Evolutionary conservation across 2,329 filamentous ascomycete species (phyloP).

Genomic region (Fusarium sp.): DNA sequence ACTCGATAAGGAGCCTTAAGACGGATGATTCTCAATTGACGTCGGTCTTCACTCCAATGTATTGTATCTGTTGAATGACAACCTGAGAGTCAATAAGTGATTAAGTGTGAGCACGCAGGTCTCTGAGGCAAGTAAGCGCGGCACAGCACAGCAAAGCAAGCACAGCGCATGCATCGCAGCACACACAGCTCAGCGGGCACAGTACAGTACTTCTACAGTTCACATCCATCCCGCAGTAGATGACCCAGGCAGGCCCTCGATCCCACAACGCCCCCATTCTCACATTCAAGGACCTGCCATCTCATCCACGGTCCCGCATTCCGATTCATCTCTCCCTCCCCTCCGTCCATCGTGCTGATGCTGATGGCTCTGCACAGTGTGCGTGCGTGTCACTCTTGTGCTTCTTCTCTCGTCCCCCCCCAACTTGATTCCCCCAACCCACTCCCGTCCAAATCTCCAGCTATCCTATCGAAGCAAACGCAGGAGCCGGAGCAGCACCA

Average conservation of each 20-base stretch:
- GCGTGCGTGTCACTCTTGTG: constrained; percentile 24
- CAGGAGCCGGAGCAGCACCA: constrained; percentile 11
- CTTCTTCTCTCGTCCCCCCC: constrained; percentile 21
- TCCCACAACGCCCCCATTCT: constrained; percentile 11
- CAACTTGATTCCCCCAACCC: constrained; percentile 34
- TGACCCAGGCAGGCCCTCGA: not conserved
- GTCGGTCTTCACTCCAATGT: not conserved
- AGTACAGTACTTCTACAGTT: not conserved
- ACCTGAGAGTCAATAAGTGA: not conserved
- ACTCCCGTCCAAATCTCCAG: constrained; percentile 6
- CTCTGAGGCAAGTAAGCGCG: not conserved
- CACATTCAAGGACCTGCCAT: constrained; percentile 26
- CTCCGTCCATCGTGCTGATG: constrained; percentile 8
- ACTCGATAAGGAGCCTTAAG: not conserved
- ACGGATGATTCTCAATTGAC: not conserved
- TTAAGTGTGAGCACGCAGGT: constrained; percentile 9
- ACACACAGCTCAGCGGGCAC: not conserved
- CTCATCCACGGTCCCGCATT: constrained; percentile 33
- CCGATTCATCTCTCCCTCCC: constrained; percentile 33
- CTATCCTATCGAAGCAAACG: constrained; percentile 20
- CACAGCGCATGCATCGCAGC: not conserved
- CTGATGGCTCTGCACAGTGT: constrained; percentile 32
- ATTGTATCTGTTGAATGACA: not conserved
- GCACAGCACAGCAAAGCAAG: not conserved
- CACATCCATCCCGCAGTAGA: not conserved